A percentile compares a stretch with the other conserved stretches of the same genome.
Evolutionary conservation across 2,329 filamentous ascomycete genomes (phyloP).

Genomic region (Teratosphaeria nubilosa): DNA sequence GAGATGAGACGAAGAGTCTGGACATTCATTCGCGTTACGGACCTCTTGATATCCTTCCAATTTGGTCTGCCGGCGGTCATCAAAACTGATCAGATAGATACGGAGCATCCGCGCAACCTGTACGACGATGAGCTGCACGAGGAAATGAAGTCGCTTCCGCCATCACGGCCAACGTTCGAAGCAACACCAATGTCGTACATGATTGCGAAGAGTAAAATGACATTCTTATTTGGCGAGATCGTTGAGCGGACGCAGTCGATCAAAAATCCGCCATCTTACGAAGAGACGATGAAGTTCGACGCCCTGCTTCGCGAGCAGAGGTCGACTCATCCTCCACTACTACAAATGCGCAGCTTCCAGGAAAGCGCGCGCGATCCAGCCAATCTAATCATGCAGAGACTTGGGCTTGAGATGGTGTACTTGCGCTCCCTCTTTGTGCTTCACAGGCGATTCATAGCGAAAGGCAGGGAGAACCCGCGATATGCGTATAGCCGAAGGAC

Average conservation of each 20-base stretch:
- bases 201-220: conserved; percentile 61
- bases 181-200: conserved; percentile 70
- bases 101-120: conserved; percentile 63
- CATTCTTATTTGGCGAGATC: conserved; percentile 60
- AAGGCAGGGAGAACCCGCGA: conserved; percentile 65
- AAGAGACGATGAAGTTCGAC: conserved; percentile 52
- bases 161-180: conserved; percentile 56
- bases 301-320: conserved; percentile 46
- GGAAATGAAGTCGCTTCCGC: conserved; percentile 56
- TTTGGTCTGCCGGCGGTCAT: conserved; percentile 55
- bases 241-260: conserved; percentile 55
- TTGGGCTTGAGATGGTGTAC: conserved; percentile 74
- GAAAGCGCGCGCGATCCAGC: conserved; percentile 61
- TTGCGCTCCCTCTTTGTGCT: conserved; percentile 83
- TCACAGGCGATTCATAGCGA: conserved; percentile 76
- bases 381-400: conserved; percentile 65
- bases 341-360: conserved; percentile 65
- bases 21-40: conserved; percentile 62
- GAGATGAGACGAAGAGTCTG: conserved; percentile 57
- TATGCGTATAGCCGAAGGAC: conserved; percentile 76
- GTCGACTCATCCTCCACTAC: conserved; percentile 65
- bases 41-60: conserved; percentile 70
- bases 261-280: conserved; percentile 50
- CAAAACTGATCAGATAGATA: conserved; percentile 63
- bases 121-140: conserved; percentile 73